A percentile compares a stretch with the other conserved stretches of the same genome.
Conservation (phyloP, 176 grass and related monocot genomes). For the Bothriochloa decipiens region DNA sequence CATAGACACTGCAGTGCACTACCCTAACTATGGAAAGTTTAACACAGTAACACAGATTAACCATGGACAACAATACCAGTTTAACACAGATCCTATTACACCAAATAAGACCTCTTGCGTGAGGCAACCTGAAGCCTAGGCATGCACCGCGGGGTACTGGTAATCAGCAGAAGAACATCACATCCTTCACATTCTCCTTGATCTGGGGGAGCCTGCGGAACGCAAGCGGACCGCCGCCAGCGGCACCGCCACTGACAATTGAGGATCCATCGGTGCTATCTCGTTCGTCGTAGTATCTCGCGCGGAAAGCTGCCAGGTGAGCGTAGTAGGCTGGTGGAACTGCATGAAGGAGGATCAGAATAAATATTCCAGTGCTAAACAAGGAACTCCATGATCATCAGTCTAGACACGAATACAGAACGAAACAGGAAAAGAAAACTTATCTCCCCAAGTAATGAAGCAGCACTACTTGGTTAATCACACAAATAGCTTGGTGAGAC, state of each 20-base stretch:
- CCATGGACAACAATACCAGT: background rate
- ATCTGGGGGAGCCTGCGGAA: slow-evolving; percentile 52
- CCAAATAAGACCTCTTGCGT: no score
- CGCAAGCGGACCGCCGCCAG: background rate
- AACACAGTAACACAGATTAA: no score
- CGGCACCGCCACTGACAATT: background rate
- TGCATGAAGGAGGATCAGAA: slow-evolving; percentile 18
- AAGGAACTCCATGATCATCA: background rate
- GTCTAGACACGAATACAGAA: background rate
- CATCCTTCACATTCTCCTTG: slow-evolving; percentile 64
- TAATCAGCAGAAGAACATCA: slow-evolving; percentile 82
- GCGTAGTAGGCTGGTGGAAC: slow-evolving; percentile 89
- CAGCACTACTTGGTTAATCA: background rate
- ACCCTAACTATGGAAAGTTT: no score
- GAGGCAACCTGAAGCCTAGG: background rate
- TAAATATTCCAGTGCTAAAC: background rate
- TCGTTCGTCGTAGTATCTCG: slow-evolving; percentile 60
- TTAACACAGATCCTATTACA: background rate
- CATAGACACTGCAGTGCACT: no score
- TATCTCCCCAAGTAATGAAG: background rate
- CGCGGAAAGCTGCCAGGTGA: slow-evolving; percentile 73
- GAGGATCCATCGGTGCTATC: slow-evolving; percentile 43
- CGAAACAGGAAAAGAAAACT: background rate
- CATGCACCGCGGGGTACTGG: background rate
- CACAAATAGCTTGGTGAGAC: background rate